Base-by-base conservation (phyloP, 2,329 filamentous ascomycete species). In the Phaeosphaeriaceae sp. region DNA sequence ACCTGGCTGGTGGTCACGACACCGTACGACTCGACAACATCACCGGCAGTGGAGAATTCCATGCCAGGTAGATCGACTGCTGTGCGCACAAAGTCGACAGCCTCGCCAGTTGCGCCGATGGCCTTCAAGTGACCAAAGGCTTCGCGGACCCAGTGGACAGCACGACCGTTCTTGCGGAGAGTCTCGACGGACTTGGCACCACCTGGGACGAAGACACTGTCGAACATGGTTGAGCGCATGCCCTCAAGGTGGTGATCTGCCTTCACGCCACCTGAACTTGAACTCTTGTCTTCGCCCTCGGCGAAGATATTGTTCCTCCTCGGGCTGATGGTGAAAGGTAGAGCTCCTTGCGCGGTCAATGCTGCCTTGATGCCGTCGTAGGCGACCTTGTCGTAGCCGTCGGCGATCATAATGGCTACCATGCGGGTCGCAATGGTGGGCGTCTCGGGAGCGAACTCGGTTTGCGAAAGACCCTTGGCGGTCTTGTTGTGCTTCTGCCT, bases 91-190 rank as follows among this genome's bases (percentile, higher is more conserved):
- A 94, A 80, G 2, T 86, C 81, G 0, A 92, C 86, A 0, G 83
- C 91, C 71, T 93, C 91, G 0, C 90, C 91, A 0, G 89, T 90
- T 0, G 89, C 92, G 1, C 88, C 92, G 23, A 95, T 90, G 1
- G 91, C 81, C 82, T 95, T 95, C 52, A 93, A 82, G 63, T 95
- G 92, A 0, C 91, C 91, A 66, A 94, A 95, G 0, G 91, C 89
- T 75, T 95, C 92, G 1, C 90, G 85, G 3, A 94, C 80, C 86
- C 90, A 95, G 80, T 94, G 89, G 1, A 91, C 72, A 0, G 90
- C 90, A 19, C 91, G 88, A 0, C 92, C 91, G 60, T 85, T 92
- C 80, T 88, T 87, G 56, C 84, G 79, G 0, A 95, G 84, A 0
- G 86, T 87, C 53, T 85, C 80, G 47, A 91, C 79, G 0, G 87